A percentile compares a stretch with the other conserved stretches of the same genome.
Conservation (phyloP, 2,329 filamentous ascomycete species). For the Hyphodiscus sp. region DNA sequence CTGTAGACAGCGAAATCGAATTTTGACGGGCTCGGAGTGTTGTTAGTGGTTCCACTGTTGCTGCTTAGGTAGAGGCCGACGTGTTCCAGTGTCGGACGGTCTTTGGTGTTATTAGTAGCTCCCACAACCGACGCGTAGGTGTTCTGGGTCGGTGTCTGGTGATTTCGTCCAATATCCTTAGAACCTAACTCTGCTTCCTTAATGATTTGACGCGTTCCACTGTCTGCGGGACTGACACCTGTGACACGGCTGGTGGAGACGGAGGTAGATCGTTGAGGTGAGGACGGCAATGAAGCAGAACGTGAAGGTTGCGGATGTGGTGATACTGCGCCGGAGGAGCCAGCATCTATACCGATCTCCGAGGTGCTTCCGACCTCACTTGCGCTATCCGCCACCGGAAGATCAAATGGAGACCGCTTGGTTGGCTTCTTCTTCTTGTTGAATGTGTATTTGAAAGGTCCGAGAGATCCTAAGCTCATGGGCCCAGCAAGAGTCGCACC, state of each 20-base stretch:
- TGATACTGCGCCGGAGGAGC: background rate
- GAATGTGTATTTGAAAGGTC: conserved; percentile 12
- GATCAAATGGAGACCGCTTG: background rate
- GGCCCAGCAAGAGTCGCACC: conserved; percentile 6
- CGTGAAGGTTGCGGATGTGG: background rate
- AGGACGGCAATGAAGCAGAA: background rate
- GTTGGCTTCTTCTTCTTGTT: conserved; percentile 7
- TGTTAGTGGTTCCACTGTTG: no score
- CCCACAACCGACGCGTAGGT: no score
- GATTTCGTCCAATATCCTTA: no score
- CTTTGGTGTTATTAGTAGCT: no score
- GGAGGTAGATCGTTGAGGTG: background rate
- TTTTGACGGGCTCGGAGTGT: no score
- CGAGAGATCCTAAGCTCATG: conserved; percentile 9
- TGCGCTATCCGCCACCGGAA: background rate
- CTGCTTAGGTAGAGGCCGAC: no score
- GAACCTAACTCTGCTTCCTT: background rate
- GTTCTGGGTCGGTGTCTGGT: no score
- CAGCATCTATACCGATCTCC: background rate
- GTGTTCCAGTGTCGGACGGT: no score
- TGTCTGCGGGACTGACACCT: background rate
- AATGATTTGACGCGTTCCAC: background rate
- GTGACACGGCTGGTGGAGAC: background rate
- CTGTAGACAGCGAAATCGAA: no score
- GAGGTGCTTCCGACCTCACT: background rate